phyloP scores from a whole-genome alignment of 2,329 filamentous ascomycete genomes.

The Penicillium janthinellum region DNA sequence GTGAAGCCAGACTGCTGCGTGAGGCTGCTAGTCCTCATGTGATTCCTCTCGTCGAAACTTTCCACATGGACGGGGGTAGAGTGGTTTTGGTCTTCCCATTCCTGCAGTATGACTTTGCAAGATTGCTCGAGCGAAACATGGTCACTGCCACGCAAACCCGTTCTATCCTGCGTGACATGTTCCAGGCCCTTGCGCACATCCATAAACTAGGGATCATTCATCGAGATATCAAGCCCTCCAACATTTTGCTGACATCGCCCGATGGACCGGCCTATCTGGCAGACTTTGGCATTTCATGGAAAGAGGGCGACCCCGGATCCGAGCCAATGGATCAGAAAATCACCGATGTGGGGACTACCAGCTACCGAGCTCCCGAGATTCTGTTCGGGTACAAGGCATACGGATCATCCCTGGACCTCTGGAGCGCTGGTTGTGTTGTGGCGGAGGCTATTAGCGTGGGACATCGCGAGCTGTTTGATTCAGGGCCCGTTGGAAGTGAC shows the following conservation, averaged over 20 bases:
- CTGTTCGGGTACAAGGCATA: constrained; percentile 83
- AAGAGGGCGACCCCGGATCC: constrained; percentile 56
- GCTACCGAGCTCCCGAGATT: constrained; percentile 86
- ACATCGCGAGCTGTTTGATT: constrained; percentile 73
- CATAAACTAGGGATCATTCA: constrained; percentile 81
- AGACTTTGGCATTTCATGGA: constrained; percentile 94
- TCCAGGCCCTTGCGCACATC: constrained; percentile 69
- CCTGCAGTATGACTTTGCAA: constrained; percentile 70
- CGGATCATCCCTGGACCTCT: constrained; percentile 75
- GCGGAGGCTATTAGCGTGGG: constrained; percentile 68
- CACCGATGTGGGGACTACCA: constrained; percentile 88
- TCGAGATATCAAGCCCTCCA: constrained; percentile 90
- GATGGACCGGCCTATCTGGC: constrained; percentile 75
- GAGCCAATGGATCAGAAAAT: constrained; percentile 74
- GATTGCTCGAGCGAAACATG: constrained; percentile 60
- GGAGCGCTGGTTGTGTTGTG: constrained; percentile 82
- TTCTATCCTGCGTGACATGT: constrained; percentile 65
- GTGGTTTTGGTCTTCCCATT: constrained; percentile 86
- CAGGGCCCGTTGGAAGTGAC: constrained; percentile 88
- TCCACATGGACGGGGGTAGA: constrained; percentile 67
- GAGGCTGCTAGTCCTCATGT: constrained; percentile 60
- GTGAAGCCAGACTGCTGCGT: constrained; percentile 75
- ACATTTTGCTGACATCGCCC: constrained; percentile 71
- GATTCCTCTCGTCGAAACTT: constrained; percentile 71
- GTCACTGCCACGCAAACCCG: constrained; percentile 44